Base-by-base conservation (phyloP, 352 stramenopile genomes). In the Blastocystis sp. region DNA sequence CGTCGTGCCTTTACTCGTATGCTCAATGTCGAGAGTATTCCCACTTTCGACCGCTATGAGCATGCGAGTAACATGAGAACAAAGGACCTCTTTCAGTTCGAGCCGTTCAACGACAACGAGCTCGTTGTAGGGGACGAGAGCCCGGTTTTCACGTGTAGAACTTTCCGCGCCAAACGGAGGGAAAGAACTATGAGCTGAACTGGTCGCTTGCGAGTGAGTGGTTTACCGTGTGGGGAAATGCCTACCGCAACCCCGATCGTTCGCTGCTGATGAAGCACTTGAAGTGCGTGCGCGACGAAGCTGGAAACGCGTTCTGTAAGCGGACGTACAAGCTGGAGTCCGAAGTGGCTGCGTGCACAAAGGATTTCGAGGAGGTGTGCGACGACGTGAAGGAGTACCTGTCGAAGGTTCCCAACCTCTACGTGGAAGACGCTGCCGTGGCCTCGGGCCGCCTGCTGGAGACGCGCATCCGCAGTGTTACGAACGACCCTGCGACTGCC, bases 301-400 rank as follows among this genome's bases (percentile, higher is more conserved):
- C n/a, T 21, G 60, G 60, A 34, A 88, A 88, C 43, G 78, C 68
- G 17, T 76, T 65, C 24, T 88, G 78, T 34, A 76, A 88, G 34
- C 43, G 78, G 28, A 52, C 64, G 21, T 88, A 88, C n/a, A 28
- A 64, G 21, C 62, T 40, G 28, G 68, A 70, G 28, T 76, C 10
- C 45, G 78, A 88, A 34, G 78, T 88, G 9, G 48, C 78, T 76
- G 42, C n/a, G 11, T 43, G 42, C 24, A 79, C 43, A 14, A 65
- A 52, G 17, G 21, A 79, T 60, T 88, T 77, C 34, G 78, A 88
- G 45, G 78, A 88, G 62, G 42, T 88, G 43, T 84, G 52, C 70
- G 74, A 88, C 45, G 52, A 57, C n/a, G 60, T 88, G 45, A 88
- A 88, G 68, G 78, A 88, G 64, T 88, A 77, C 68, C 68, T 88